Evolutionary conservation across 768 basidiomycete species (phyloP), one percentile per base, ranked within the genome.

Genomic region (Mycena albidolilacea): DNA sequence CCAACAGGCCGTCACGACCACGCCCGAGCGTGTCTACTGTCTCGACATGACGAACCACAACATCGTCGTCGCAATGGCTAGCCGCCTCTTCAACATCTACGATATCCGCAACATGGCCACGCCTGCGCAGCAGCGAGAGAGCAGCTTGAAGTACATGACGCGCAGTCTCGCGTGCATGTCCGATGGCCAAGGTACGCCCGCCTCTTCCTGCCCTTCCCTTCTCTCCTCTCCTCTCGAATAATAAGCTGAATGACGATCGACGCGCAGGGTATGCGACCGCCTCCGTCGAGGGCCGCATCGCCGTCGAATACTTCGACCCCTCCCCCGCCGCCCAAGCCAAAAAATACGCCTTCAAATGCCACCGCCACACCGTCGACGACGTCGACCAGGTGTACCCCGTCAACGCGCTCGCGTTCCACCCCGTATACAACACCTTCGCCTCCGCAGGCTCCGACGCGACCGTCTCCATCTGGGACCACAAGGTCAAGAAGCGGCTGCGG

Each of bases 351-450:
- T 99, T 98, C 90, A 97, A 98, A 80, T 98, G 97, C 75, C 97
- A 99, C 79, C 89, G 97, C 57, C 93, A 96, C 79, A 91, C 94
- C 5, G 91, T 96, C 72, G 92, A 95, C 46, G 96, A 95, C 46
- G 93, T 94, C 15, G 98, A 99, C 81, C 95, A 97, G 76, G 97
- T 98, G 23, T 99, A 95, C 91, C 97, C 97, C 0, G 97, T 99
- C 72, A 98, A 98, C 78, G 90, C 96, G 0, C 89, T 99, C 38
- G 95, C 97, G 0, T 99, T 98, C 86, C 97, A 98, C 78, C 97
- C 97, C 0, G 84, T 88, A 89, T 97, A 79, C 61, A 97, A 96
- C 81, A 98, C 97, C 0, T 98, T 99, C 77, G 96, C 96, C 0
- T 97, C 97, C 0, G 97, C 93, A 3, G 98, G 98, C 46, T 97